Percentiles rank a stretch among this genome's conserved stretches.
These are phyloP conservation scores for Monilinia vaccinii-corymbosi DNA, from an alignment of 2,329 filamentous ascomycete species.

Conservation along the genomic window DNA sequence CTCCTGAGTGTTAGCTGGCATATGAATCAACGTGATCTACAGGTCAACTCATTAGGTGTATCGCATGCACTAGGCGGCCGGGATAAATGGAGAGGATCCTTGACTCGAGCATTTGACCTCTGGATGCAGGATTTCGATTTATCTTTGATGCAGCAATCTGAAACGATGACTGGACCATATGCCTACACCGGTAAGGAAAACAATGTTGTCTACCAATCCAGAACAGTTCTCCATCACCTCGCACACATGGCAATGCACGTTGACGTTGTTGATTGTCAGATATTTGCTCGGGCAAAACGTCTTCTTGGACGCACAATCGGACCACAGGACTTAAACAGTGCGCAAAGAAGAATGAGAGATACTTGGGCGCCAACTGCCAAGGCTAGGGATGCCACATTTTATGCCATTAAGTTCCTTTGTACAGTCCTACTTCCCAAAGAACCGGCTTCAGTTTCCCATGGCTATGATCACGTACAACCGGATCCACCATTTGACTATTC, in stretches of 20 bases:
- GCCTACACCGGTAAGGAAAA: slow-evolving; percentile 50
- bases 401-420: slow-evolving; percentile 79
- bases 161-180: slow-evolving; percentile 44
- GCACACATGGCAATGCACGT: slow-evolving; percentile 98
- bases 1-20: slow-evolving; percentile 92
- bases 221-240: slow-evolving; percentile 82
- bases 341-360: slow-evolving; percentile 76
- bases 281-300: slow-evolving; percentile 80
- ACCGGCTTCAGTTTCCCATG: slow-evolving; percentile 30
- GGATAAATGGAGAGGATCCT: slow-evolving; percentile 80
- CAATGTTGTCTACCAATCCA: slow-evolving; percentile 68
- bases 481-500: slow-evolving; percentile 51
- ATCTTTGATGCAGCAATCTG: slow-evolving; percentile 52
- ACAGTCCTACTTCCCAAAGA: slow-evolving; percentile 66
- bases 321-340: slow-evolving; percentile 67
- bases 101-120: slow-evolving; percentile 82
- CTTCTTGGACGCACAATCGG: slow-evolving; percentile 81
- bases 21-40: slow-evolving; percentile 91
- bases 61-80: slow-evolving; percentile 72
- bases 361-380: slow-evolving; percentile 82
- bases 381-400: slow-evolving; percentile 85
- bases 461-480: slow-evolving; percentile 17
- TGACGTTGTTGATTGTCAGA: slow-evolving; percentile 94
- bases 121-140: slow-evolving; percentile 93
- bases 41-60: slow-evolving; percentile 78